phyloP scores from a whole-genome alignment of 345 rosid species.

The Acer yangbiense region DNA sequence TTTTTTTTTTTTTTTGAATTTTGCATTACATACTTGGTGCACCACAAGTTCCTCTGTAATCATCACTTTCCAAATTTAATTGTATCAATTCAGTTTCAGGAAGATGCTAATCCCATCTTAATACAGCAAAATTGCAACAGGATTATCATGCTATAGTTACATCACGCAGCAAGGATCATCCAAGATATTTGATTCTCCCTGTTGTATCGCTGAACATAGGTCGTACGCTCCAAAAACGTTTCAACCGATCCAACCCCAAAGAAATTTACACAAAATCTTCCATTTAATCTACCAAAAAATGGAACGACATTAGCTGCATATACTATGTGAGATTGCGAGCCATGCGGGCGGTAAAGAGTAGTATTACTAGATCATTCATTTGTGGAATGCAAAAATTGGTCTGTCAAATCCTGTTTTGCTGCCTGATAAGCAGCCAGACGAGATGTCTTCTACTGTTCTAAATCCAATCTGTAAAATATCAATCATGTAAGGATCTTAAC shows the following conservation, averaged over 20 bases:
- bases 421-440: conserved; percentile 59
- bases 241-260: neutral
- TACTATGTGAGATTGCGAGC: neutral
- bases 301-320: neutral
- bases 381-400: conserved; percentile 74
- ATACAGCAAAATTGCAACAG: neutral
- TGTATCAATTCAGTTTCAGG: neutral
- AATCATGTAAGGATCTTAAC: conserved; percentile 9
- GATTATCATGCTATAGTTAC: too few relatives aligned
- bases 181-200: neutral
- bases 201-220: neutral
- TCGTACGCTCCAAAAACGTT: neutral
- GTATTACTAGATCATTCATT: conserved; percentile 32
- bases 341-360: neutral
- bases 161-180: neutral
- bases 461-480: conserved; percentile 74
- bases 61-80: neutral
- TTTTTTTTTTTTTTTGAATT: too few relatives aligned
- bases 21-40: neutral
- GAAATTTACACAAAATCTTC: neutral
- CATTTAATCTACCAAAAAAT: neutral
- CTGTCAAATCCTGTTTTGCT: conserved; percentile 74
- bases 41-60: neutral
- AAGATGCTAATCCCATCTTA: neutral
- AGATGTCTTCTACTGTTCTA: conserved; percentile 73